Evolutionary conservation across 1,284 basidiomycete species (phyloP).

Genomic region (Cutaneotrichosporon sp.): DNA sequence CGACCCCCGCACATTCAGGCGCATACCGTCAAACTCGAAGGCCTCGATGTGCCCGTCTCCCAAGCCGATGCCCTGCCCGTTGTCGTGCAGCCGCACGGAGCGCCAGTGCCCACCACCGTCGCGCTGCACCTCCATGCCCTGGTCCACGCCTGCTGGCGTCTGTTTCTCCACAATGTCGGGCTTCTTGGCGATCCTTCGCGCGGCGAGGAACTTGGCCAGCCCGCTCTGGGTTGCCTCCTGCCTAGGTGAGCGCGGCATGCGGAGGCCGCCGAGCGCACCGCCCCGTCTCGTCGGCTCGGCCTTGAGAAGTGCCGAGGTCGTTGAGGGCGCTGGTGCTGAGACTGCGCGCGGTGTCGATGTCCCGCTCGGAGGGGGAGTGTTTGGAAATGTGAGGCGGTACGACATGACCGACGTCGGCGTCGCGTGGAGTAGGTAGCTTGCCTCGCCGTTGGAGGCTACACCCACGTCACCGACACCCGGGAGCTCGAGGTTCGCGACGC

Average conservation of each 20-base stretch:
- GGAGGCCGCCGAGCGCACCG: conserved; percentile 17
- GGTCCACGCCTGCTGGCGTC: conserved; percentile 30
- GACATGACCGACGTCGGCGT: conserved; percentile 36
- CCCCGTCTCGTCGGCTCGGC: conserved; percentile 6
- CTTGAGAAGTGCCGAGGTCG: conserved; percentile 10
- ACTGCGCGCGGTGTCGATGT: conserved; percentile 1
- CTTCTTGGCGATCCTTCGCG: conserved; percentile 14
- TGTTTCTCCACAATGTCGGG: conserved; percentile 1
- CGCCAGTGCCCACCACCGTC: conserved; percentile 44
- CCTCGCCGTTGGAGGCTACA: conserved; percentile 22
- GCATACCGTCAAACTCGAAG: conserved; percentile 35
- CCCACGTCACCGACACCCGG: conserved; percentile 45
- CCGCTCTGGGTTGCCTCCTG: conserved; percentile 25
- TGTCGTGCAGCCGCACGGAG: conserved; percentile 26
- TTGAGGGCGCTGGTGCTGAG: not conserved
- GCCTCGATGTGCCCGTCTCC: conserved; percentile 32
- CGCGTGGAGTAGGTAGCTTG: conserved; percentile 38
- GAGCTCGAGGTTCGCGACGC: conserved; percentile 40
- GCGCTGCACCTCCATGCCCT: conserved; percentile 41
- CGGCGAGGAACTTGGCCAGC: conserved; percentile 43
- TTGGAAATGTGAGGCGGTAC: conserved; percentile 40
- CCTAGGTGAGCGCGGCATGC: conserved; percentile 7
- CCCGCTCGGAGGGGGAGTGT: not conserved
- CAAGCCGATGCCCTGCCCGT: conserved; percentile 39
- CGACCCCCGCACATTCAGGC: conserved; percentile 31